A percentile compares a stretch with the other conserved stretches of the same genome.
Evolutionary conservation across 1,284 basidiomycete species (phyloP).

Genomic region (Xerocomus minutiporus): DNA sequence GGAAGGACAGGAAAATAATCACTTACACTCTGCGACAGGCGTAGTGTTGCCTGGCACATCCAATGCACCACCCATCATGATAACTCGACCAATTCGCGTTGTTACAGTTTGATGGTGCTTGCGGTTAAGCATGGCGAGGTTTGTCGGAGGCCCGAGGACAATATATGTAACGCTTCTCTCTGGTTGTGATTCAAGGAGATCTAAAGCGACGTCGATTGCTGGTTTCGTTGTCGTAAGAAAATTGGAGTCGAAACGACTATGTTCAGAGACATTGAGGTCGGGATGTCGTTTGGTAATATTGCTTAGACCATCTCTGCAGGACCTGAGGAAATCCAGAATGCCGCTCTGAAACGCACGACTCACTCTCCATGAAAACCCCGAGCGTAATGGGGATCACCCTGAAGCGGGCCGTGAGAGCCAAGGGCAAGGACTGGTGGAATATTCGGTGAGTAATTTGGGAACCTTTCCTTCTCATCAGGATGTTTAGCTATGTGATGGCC

Average conservation of each 20-base stretch:
- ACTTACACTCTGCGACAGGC: conserved; percentile 74
- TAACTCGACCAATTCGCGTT: conserved; percentile 65
- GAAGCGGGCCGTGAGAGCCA: conserved; percentile 71
- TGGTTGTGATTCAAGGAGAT: conserved; percentile 58
- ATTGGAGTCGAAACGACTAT: conserved; percentile 34
- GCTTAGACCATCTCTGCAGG: conserved; percentile 72
- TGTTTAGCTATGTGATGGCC: conserved; percentile 57
- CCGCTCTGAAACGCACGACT: conserved; percentile 20
- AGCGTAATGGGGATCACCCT: conserved; percentile 75
- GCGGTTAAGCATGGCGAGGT: conserved; percentile 68
- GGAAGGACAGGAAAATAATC: conserved; percentile 6
- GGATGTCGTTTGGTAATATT: conserved; percentile 71
- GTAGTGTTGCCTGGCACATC: conserved; percentile 91
- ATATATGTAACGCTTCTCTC: conserved; percentile 75
- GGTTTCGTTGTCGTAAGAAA: conserved; percentile 48
- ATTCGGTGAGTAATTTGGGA: conserved; percentile 51
- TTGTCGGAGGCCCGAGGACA: conserved; percentile 85
- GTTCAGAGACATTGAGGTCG: conserved; percentile 50
- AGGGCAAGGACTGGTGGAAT: conserved; percentile 60
- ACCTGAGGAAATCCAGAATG: conserved; percentile 1
- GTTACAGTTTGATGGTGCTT: conserved; percentile 52
- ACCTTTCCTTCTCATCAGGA: conserved; percentile 54
- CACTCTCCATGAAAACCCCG: conserved; percentile 83
- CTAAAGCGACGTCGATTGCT: conserved; percentile 63
- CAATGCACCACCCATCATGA: conserved; percentile 95